Percentiles rank a stretch among this genome's conserved stretches.
Evolutionary conservation across 805 yeast species (phyloP).

Genomic region (Candida succiphila): DNA sequence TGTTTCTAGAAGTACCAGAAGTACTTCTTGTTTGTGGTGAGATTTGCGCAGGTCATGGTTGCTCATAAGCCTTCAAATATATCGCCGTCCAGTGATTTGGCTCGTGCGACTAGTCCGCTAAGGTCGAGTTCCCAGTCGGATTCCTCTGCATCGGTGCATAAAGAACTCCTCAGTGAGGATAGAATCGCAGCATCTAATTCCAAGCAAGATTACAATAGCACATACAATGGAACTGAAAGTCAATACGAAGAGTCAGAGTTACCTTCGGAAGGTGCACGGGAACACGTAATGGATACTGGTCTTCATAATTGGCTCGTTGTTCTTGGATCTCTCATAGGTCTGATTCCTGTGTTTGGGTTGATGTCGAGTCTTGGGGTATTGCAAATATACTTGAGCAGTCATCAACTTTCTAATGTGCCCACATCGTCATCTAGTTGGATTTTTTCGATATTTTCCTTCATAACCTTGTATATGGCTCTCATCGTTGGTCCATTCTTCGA

Average conservation of each 20-base stretch:
- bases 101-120: too few species aligned
- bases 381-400: slow-evolving; percentile 44
- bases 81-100: too few species aligned
- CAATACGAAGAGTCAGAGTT: background rate
- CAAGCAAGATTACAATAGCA: too few species aligned
- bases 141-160: too few species aligned
- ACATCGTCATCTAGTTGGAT: slow-evolving; percentile 50
- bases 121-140: too few species aligned
- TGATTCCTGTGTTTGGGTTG: slow-evolving; percentile 46
- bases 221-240: too few species aligned
- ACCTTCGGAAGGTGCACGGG: background rate
- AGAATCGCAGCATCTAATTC: too few species aligned
- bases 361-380: slow-evolving; percentile 51
- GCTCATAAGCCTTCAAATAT: too few species aligned
- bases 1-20: too few species aligned
- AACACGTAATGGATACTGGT: slow-evolving; percentile 39
- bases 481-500: slow-evolving; percentile 34
- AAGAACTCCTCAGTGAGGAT: too few species aligned
- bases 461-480: slow-evolving; percentile 30
- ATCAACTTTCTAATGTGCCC: slow-evolving; percentile 36
- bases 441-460: slow-evolving; percentile 43
- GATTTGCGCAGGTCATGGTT: too few species aligned
- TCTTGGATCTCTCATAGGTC: slow-evolving; percentile 46
- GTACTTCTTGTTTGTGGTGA: too few species aligned
- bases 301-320: slow-evolving; percentile 24